phyloP scores from a whole-genome alignment of 495 filamentous ascomycete genomes.

The Apiosordaria backusii region DNA sequence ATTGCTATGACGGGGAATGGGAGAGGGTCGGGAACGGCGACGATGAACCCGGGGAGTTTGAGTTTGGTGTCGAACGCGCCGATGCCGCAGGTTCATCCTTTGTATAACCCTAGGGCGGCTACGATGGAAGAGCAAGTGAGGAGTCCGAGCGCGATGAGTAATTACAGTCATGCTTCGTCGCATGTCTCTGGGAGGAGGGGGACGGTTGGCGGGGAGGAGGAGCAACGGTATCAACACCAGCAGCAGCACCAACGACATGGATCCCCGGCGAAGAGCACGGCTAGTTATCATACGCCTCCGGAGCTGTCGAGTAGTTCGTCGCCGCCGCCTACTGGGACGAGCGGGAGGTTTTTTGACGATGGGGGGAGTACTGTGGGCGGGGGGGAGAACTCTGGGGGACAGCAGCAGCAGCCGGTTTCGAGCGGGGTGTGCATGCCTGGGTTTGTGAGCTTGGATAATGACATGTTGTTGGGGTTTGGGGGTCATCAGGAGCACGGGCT shows the following conservation, averaged over 20 bases:
- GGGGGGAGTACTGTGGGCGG: too few species aligned
- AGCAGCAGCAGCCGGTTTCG: not conserved
- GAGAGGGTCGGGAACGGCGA: conserved; percentile 19
- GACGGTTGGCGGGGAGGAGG: not conserved
- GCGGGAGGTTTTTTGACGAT: conserved; percentile 37
- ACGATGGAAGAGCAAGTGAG: not conserved
- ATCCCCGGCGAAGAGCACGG: conserved; percentile 47
- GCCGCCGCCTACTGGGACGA: conserved; percentile 32
- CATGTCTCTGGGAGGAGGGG: not conserved
- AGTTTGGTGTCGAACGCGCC: conserved; percentile 35
- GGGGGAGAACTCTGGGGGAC: too few species aligned
- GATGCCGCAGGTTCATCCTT: conserved; percentile 29
- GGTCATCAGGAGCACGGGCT: not conserved
- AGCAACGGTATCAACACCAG: not conserved
- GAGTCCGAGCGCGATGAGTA: conserved; percentile 37
- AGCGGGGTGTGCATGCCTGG: not conserved
- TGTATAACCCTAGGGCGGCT: not conserved
- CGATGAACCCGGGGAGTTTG: conserved; percentile 41
- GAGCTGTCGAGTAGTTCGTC: conserved; percentile 46
- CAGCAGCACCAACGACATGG: conserved; percentile 31
- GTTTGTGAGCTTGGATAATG: not conserved
- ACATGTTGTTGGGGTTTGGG: not conserved
- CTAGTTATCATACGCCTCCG: conserved; percentile 32
- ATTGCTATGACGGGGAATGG: conserved; percentile 33
- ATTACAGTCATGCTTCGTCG: conserved; percentile 29